Evolutionary conservation across 441 rosid genomes (phyloP).

Genomic region (Bruguiera hainesii): DNA sequence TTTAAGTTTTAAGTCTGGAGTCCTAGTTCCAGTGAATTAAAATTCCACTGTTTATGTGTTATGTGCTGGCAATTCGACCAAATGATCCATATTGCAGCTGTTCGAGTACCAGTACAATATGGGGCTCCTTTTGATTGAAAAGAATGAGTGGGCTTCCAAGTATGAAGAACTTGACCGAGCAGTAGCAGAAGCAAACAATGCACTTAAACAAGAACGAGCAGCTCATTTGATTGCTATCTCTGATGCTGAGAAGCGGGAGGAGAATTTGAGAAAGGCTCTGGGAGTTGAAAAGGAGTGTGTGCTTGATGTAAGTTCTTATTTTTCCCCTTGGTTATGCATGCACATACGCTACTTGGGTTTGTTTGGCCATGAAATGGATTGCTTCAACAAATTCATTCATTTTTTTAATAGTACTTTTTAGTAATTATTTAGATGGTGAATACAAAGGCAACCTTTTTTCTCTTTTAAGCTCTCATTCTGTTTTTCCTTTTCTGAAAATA

Average conservation of each 20-base stretch:
- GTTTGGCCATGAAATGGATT: no score
- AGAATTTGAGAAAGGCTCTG: constrained; percentile 72
- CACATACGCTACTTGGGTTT: no score
- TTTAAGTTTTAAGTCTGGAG: background rate
- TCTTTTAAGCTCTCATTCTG: no score
- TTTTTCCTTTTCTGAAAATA: no score
- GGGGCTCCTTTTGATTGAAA: constrained; percentile 93
- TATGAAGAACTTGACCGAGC: constrained; percentile 59
- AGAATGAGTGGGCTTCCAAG: constrained; percentile 75
- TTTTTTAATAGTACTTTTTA: no score
- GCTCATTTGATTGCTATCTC: constrained; percentile 64
- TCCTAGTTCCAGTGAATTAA: background rate
- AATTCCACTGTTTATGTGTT: background rate
- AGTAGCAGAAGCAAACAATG: constrained; percentile 51
- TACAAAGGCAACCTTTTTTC: no score
- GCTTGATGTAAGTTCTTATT: constrained; percentile 59
- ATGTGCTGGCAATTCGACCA: constrained; percentile 3
- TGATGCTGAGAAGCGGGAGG: constrained; percentile 79
- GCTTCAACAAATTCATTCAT: no score
- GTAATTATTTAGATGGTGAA: no score
- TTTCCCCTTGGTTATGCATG: background rate
- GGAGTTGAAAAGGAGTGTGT: constrained; percentile 95
- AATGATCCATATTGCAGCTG: constrained; percentile 46
- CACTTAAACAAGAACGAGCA: constrained; percentile 69
- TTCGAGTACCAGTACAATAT: constrained; percentile 89